phyloP scores from a whole-genome alignment of 805 yeast genomes.

The Sugiyamaella mastotermitis region DNA sequence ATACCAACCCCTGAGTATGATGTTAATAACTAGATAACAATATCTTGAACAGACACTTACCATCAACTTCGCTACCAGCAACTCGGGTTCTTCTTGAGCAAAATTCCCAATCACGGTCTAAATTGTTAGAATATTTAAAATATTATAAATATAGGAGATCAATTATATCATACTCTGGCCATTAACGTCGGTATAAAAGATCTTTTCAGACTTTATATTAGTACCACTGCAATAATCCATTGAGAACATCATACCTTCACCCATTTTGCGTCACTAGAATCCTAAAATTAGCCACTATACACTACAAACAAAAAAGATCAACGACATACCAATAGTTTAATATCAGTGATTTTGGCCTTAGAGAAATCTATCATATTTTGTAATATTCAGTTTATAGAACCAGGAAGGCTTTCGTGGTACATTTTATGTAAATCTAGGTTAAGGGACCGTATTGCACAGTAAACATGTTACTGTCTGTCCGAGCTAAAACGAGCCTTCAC shows the following conservation, averaged over 20 bases:
- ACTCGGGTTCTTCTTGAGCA: slow-evolving; percentile 75
- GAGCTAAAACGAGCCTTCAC: too few relatives aligned
- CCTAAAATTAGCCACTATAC: too few relatives aligned
- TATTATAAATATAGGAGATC: too few relatives aligned
- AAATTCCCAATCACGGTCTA: slow-evolving; percentile 82
- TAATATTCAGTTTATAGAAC: too few relatives aligned
- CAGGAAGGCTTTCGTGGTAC: too few relatives aligned
- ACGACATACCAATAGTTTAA: slow-evolving; percentile 22
- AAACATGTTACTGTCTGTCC: too few relatives aligned
- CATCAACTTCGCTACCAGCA: slow-evolving; percentile 62
- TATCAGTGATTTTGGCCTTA: slow-evolving; percentile 26
- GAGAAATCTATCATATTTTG: slow-evolving; percentile 19
- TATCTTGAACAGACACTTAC: slow-evolving; percentile 28
- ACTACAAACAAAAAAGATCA: too few relatives aligned
- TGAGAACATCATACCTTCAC: slow-evolving; percentile 35
- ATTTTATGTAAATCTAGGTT: too few relatives aligned
- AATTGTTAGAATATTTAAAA: too few relatives aligned
- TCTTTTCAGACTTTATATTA: slow-evolving; percentile 29
- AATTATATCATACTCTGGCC: slow-evolving; percentile 46
- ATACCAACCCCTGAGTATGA: slow-evolving; percentile 61
- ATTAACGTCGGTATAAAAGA: slow-evolving; percentile 37
- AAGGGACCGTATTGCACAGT: too few relatives aligned
- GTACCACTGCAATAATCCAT: slow-evolving; percentile 18
- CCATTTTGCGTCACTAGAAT: slow-evolving; percentile 54
- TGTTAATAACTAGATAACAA: too few relatives aligned